These are phyloP conservation scores for Thecamonas trahens DNA, from an alignment of 78 protist genomes.

Conservation along the genomic window DNA sequence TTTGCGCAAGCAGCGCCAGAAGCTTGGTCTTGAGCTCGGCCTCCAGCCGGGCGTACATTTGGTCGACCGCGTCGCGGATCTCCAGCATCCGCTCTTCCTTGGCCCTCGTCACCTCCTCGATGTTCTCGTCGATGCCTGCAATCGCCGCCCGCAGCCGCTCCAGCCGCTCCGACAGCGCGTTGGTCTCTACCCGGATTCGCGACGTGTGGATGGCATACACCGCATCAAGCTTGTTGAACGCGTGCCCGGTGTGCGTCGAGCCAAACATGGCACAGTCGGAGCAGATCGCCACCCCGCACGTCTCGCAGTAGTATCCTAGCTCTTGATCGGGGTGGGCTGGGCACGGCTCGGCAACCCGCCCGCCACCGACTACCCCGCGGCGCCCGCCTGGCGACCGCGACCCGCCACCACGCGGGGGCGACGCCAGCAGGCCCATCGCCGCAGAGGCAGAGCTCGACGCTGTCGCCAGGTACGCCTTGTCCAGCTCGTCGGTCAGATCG, in stretches of 20 bases:
- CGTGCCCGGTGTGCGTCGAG: not conserved
- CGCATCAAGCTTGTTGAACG: not conserved
- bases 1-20: not conserved
- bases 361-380: not conserved
- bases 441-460: too few species aligned
- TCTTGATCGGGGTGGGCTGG: not conserved
- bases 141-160: not conserved
- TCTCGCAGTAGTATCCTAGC: not conserved
- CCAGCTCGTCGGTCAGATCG: too few species aligned
- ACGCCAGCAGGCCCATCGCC: not conserved
- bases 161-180: not conserved
- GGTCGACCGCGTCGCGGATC: not conserved
- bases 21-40: not conserved
- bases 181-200: not conserved
- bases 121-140: not conserved
- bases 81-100: not conserved
- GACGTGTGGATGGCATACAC: not conserved
- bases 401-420: not conserved
- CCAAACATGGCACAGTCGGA: slow-evolving; percentile 12
- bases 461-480: too few species aligned
- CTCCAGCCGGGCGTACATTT: too few species aligned
- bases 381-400: not conserved
- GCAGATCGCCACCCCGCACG: not conserved
- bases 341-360: not conserved
- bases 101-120: not conserved